Evolutionary conservation across 148 eudicot genomes (phyloP), one percentile per base, ranked within the genome.

Genomic region (Chenopodium berlandieri): DNA sequence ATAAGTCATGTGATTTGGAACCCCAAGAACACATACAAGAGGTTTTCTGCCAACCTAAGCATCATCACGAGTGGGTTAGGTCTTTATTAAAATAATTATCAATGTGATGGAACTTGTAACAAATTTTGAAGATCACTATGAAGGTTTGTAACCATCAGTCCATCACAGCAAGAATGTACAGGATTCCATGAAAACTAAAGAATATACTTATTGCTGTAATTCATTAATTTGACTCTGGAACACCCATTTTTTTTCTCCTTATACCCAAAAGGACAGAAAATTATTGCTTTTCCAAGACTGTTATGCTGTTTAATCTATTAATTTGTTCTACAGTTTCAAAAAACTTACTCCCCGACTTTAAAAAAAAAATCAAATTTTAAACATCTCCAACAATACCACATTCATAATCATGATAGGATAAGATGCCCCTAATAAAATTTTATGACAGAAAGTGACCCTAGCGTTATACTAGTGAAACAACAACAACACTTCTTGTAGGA

Each of bases 1-100:
- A 85, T 96, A 96, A 58, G 99, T 96, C 98, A 94, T 96, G 90
- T 96, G 99, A 86, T 94, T 94, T 37, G 99, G 99, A 81, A 94
- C 99, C 72, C 94, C 95, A 73, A 94, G 89, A 77, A 96, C 97
- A 84, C 98, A 94, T 32, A 91, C 85, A 79, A 91, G 91, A 85
- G 99, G 88, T 62, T 86, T 90, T 73, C 99, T 91, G 31, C 89
- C 99, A 82, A 90, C 92, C 99, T 94, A 80, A 74, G 70, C 13
- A 85, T 64, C 64, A 75, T 44, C n/a, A 75, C 23, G 54, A 66
- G 25, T 20, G 12, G 54, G 62, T 84, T 50, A 80, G 75, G 68
- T 19, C 62, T 14, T 56, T 74, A 4, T 50, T 22, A 32, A 17
- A 71, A 8, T 1, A 47, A 46, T 14, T 16, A 3, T 46, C 31